These are phyloP conservation scores for Phytophthora capsici DNA, from an alignment of 352 stramenopile species.

Conservation along the genomic window DNA sequence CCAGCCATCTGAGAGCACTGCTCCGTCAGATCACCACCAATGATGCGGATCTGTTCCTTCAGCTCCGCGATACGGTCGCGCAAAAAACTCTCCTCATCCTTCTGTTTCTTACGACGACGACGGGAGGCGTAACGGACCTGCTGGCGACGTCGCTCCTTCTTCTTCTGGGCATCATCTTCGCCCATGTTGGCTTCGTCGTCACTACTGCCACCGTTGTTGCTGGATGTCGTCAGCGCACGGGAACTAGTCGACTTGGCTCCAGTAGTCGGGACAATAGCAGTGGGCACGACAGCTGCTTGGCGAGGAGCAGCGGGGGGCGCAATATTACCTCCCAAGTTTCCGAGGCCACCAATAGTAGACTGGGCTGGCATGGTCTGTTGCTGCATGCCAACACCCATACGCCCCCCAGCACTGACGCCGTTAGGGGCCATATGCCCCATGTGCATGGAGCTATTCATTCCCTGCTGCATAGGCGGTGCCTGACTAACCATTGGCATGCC, in stretches of 20 bases:
- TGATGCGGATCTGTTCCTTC: slow-evolving; percentile 87
- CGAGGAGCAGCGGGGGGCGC: slow-evolving; percentile 9
- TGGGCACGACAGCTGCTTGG: slow-evolving; percentile 33
- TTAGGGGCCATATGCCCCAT: slow-evolving; percentile 41
- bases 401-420: neutral
- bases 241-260: slow-evolving; percentile 39
- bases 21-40: slow-evolving; percentile 76
- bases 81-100: slow-evolving; percentile 85
- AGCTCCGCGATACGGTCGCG: slow-evolving; percentile 83
- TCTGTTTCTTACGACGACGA: slow-evolving; percentile 84
- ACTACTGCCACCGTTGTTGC: slow-evolving; percentile 58
- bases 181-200: slow-evolving; percentile 57
- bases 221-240: slow-evolving; percentile 52
- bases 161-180: slow-evolving; percentile 72
- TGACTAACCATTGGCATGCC: slow-evolving; percentile 37
- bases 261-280: slow-evolving; percentile 48
- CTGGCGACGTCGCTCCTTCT: slow-evolving; percentile 81
- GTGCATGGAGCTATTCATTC: slow-evolving; percentile 39
- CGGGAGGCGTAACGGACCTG: slow-evolving; percentile 84
- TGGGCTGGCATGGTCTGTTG: slow-evolving; percentile 13
- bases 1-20: slow-evolving; percentile 83
- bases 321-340: slow-evolving; percentile 15
- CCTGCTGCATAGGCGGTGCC: slow-evolving; percentile 43
- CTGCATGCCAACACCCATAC: slow-evolving; percentile 37
- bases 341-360: slow-evolving; percentile 11